Base-by-base conservation (phyloP, 2,329 filamentous ascomycete genomes). In the Aureobasidium sp. region DNA sequence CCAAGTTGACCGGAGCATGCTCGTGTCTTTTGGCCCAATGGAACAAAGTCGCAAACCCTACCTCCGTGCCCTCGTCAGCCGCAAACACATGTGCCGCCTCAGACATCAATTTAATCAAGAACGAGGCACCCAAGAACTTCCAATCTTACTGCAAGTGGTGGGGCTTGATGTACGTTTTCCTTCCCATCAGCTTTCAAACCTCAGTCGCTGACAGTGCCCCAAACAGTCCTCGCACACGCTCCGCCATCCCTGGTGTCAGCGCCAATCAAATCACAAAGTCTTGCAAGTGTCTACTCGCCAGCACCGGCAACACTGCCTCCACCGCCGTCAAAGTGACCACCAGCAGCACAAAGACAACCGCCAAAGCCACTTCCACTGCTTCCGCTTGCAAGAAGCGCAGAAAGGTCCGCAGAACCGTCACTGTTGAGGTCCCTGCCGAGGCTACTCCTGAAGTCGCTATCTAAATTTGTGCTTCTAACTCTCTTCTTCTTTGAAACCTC, bases 331-430 rank as follows among this genome's bases (percentile, higher is more conserved):
- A 52, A 21, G 29, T 35, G 10, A 35, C 35, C 8, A 50, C 22
- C 45, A 50, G 24, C 4, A 25, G 6, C n/a, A 27, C 29, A 3
- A 35, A 34, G n/a, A 12, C 37, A 3, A 6, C 41, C 17, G 25
- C 41, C n/a, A 27, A 25, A 32, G 35, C 47, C 35, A 40, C 47
- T 17, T 39, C 34, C 38, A 25, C 22, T 6, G 25, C 47, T 21
- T n/a, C 35, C 6, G 48, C 48, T 6, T 52, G 48, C 38, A 50
- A 50, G 47, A 52, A 52, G 48, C 27, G 48, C 21, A 52, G 48
- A 52, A 41, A 42, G 37, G 48, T 41, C 8, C 48, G 48, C 48
- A 41, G 48, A 41, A 52, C 47, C 19, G 47, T 50, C 8, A 40
- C 35, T 6, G 47, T 50, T 19, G 47, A 50, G 35, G 47, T 50